These are phyloP conservation scores for Seiridium cupressi DNA, from an alignment of 2,329 filamentous ascomycete genomes.

Conservation along the genomic window DNA sequence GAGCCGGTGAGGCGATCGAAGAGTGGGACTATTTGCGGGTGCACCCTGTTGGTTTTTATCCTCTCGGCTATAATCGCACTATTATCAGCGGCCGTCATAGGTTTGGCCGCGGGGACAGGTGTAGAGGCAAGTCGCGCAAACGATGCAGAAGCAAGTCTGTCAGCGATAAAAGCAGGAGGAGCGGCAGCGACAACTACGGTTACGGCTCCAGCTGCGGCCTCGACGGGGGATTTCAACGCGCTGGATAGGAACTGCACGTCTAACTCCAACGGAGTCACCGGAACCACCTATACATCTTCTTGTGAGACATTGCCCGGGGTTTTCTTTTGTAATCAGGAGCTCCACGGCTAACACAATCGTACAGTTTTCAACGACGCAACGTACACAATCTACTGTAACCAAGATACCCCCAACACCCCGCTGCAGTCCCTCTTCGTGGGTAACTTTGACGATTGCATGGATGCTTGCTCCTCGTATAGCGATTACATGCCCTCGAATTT, in stretches of 20 bases:
- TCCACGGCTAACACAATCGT: conserved; percentile 9
- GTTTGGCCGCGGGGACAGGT: conserved; percentile 42
- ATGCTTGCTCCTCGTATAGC: conserved; percentile 42
- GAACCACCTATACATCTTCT: conserved; percentile 36
- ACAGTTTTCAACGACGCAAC: conserved; percentile 34
- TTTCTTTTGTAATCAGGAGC: not conserved
- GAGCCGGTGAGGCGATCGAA: conserved; percentile 12
- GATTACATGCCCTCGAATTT: conserved; percentile 25
- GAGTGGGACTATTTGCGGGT: conserved; percentile 30
- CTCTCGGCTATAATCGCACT: conserved; percentile 39
- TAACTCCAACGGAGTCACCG: conserved; percentile 31
- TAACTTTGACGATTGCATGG: conserved; percentile 44
- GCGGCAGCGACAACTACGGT: conserved; percentile 17
- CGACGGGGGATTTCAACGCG: conserved; percentile 21
- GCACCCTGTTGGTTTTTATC: conserved; percentile 35
- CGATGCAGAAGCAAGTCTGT: conserved; percentile 31
- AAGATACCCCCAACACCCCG: conserved; percentile 34
- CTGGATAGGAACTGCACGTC: conserved; percentile 40
- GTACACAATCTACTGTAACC: conserved; percentile 43
- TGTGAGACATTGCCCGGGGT: conserved; percentile 26
- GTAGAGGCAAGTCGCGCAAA: conserved; percentile 38
- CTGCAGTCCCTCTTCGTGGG: conserved; percentile 40
- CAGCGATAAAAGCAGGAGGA: conserved; percentile 22
- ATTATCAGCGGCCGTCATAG: conserved; percentile 39
- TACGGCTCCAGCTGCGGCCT: conserved; percentile 17